Percentiles rank a stretch among this genome's conserved stretches.
These are phyloP conservation scores for Musa troglodytarum DNA, from an alignment of 176 grass and related monocot genomes.

Conservation along the genomic window DNA sequence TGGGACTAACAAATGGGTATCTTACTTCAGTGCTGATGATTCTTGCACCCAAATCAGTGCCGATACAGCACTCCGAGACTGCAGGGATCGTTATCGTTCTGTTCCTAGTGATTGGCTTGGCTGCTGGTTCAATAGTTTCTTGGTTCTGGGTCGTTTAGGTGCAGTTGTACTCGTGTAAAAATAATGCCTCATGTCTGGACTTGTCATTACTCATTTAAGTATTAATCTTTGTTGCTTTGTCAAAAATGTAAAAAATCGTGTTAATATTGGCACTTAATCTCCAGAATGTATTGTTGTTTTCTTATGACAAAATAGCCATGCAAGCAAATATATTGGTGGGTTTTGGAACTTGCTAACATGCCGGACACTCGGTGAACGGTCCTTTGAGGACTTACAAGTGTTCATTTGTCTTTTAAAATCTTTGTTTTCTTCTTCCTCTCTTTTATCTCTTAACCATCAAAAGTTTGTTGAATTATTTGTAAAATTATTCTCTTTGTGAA, in stretches of 20 bases:
- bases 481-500: rapidly evolving
- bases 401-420: too few relatives aligned
- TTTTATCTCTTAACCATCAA: too few relatives aligned
- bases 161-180: background rate
- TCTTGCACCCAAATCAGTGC: conserved; percentile 74
- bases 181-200: too few relatives aligned
- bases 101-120: conserved; percentile 68
- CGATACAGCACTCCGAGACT: conserved; percentile 79
- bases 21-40: conserved; percentile 77
- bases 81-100: conserved; percentile 76
- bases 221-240: background rate
- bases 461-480: too few relatives aligned
- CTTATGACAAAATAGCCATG: too few relatives aligned
- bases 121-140: conserved; percentile 55
- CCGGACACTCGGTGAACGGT: rapidly evolving
- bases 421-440: too few relatives aligned
- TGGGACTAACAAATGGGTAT: conserved; percentile 82
- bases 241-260: background rate
- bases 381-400: too few relatives aligned
- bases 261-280: background rate
- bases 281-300: too few relatives aligned
- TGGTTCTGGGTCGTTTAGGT: conserved; percentile 85
- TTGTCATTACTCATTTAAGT: background rate
- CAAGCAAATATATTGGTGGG: too few relatives aligned
- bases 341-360: too few relatives aligned